Base-by-base conservation (phyloP, 345 rosid genomes). In the Ceriops zippeliana region DNA sequence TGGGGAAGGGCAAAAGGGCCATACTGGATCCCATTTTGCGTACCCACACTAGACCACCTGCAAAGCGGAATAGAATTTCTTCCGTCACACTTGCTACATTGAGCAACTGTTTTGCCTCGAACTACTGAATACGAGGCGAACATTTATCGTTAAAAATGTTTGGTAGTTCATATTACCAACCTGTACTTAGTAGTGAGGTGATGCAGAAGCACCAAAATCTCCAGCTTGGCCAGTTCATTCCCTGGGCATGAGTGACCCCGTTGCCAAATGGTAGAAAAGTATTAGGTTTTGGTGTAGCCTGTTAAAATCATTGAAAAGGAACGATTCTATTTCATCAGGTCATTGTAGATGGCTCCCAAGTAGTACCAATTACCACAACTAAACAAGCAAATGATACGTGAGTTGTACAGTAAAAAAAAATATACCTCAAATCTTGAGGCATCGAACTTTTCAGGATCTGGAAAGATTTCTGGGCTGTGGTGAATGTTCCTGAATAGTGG, bases 251-350 rank as follows among this genome's bases (percentile, higher is more conserved):
- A 78, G 67, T 92, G 98, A 75, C 75, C 67, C 98, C 98, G 61
- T 73, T 92, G 52, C 98, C 98, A 84, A 92, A 92, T 73, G 98
- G 98, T 90, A 92, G 70, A 38, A 87, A 92, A 0, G 96, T 90
- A 74, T 90, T 88, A 72, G 98, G 87, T 49, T 90, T 90, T 15
- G 89, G 95, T 20, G 92, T 78, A 53, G 77, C 89, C 98, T 92
- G 85, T 67, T 17, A 5, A 62, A 56, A 68, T 67, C 27, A 62
- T 38, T 61, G 62, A 13, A 63, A 68, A 28, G 52, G 34, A 52
- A 60, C 16, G 17, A 42, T 42, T 42, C 49, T 2, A 42, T 62
- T 63, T 58, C 46, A 11, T 21, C 47, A 13, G 49, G 15, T 15
- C 3, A 34, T 3, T 13, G 49, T 34, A 2, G 1, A 15, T 15